A percentile compares a stretch with the other conserved stretches of the same genome.
These are phyloP conservation scores for Fusarium sororula DNA, from an alignment of 2,329 filamentous ascomycete genomes.

Conservation along the genomic window DNA sequence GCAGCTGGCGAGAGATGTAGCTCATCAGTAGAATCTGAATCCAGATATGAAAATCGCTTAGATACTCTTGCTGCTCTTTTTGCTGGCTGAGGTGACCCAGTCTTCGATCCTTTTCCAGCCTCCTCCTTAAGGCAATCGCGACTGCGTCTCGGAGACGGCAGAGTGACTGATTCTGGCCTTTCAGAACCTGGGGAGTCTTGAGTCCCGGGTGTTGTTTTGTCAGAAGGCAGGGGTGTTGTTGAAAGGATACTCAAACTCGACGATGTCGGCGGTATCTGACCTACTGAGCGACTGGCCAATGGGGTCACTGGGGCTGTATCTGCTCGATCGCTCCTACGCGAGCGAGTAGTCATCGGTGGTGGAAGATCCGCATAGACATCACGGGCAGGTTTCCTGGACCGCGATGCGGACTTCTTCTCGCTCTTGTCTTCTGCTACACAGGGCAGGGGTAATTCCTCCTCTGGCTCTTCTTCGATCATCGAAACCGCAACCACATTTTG, in stretches of 20 bases:
- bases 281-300: slow-evolving; percentile 17
- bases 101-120: slow-evolving; percentile 25
- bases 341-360: slow-evolving; percentile 40
- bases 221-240: slow-evolving; percentile 51
- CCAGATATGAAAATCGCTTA: slow-evolving; percentile 43
- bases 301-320: slow-evolving; percentile 38
- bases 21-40: slow-evolving; percentile 60
- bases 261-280: slow-evolving; percentile 35
- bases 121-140: slow-evolving; percentile 32
- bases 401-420: background rate
- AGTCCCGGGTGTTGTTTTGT: slow-evolving; percentile 49
- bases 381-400: slow-evolving; percentile 20
- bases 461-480: slow-evolving; percentile 16
- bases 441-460: background rate
- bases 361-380: slow-evolving; percentile 28
- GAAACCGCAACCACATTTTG: slow-evolving; percentile 6
- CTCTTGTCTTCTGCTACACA: background rate
- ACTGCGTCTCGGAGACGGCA: slow-evolving; percentile 38
- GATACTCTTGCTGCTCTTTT: slow-evolving; percentile 33
- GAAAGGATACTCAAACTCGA: slow-evolving; percentile 54
- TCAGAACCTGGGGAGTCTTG: slow-evolving; percentile 45
- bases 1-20: slow-evolving; percentile 52
- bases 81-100: slow-evolving; percentile 42
- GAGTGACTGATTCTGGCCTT: slow-evolving; percentile 28
- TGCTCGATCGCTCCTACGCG: slow-evolving; percentile 30